Percentiles rank a stretch among this genome's conserved stretches.
These are phyloP conservation scores for Flammula alnicola DNA, from an alignment of 1,284 basidiomycete species.

Conservation along the genomic window DNA sequence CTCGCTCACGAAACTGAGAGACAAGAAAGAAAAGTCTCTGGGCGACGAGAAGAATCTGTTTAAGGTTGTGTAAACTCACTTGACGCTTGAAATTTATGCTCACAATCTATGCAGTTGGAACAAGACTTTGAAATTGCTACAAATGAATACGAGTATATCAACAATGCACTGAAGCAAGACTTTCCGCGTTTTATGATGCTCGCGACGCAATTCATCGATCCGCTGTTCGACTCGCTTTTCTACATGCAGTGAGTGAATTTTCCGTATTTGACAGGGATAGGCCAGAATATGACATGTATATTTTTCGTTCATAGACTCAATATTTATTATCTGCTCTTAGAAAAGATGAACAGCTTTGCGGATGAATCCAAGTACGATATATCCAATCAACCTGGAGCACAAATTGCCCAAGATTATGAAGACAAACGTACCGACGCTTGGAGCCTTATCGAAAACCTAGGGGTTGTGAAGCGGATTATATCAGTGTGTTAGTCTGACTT, in stretches of 20 bases:
- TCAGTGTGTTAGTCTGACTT: constrained; percentile 72
- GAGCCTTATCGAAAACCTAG: constrained; percentile 75
- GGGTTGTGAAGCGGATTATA: constrained; percentile 80
- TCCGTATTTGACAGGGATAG: neutral
- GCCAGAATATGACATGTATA: neutral
- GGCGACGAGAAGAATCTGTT: constrained; percentile 95
- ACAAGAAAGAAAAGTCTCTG: constrained; percentile 96
- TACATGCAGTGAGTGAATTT: constrained; percentile 91
- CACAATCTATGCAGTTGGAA: constrained; percentile 69
- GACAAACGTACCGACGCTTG: constrained; percentile 80
- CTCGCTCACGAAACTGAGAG: constrained; percentile 90
- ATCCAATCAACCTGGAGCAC: constrained; percentile 60
- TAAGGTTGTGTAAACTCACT: constrained; percentile 62
- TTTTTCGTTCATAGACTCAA: constrained; percentile 66
- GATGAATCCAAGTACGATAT: constrained; percentile 83
- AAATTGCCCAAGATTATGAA: constrained; percentile 83
- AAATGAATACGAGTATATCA: constrained; percentile 97
- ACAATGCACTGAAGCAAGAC: constrained; percentile 90
- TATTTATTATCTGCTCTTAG: constrained; percentile 92
- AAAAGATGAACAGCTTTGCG: constrained; percentile 89
- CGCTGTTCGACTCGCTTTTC: constrained; percentile 97
- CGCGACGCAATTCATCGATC: constrained; percentile 90
- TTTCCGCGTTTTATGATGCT: constrained; percentile 91
- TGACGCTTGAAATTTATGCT: constrained; percentile 22
- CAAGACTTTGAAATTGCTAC: constrained; percentile 97